Evolutionary conservation across 1,284 basidiomycete genomes (phyloP), one percentile per base, ranked within the genome.

Genomic region (Cystobasidium slooffiae): DNA sequence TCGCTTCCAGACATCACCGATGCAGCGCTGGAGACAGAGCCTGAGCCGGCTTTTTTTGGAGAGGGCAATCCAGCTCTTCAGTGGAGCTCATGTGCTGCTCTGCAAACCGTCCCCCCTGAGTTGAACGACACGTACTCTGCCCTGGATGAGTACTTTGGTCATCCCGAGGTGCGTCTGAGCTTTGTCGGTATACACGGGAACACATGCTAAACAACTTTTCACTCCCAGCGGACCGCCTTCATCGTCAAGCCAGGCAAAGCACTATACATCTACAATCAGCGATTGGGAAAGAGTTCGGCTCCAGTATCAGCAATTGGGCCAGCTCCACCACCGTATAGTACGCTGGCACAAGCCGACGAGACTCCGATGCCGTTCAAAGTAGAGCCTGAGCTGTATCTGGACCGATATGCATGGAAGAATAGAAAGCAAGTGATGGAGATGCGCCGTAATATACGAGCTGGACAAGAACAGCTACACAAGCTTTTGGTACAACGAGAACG

Each of bases 41-140:
- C 51, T 51, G 64, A 67, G 20, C 49, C 64, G 16, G 24, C 24
- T 43, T 53, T 67, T 22, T 67, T 67, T 20, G 18, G 16, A 1
- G 64, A 52, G 39, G 31, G 24, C 24, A 59, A 59, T 41, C 61
- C 61, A 18, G 20, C 7, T 41, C 9, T 68, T 18, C 53, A 55
- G 22, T 72, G 69, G 69, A 64, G 39, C 22, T 39, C 59, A 4
- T 39, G 44, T 10, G 51, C 61, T 49, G 70, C 49, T 14, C 20
- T 73, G 2, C 47, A 49, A 9, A 62, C 24, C 31, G 55, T 49
- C 3, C 24, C 70, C 1, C 63, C 70, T 9, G 70, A 73, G 41
- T n/a, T 58, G n/a, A 66, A 73, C 39, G 70, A 73, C 12, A 73
- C 70, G 14, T 65, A 66, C 41, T 56, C 62, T 20, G 62, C 63